Evolutionary conservation across 2,329 filamentous ascomycete genomes (phyloP).

Genomic region (Colletotrichum echinochloae): DNA sequence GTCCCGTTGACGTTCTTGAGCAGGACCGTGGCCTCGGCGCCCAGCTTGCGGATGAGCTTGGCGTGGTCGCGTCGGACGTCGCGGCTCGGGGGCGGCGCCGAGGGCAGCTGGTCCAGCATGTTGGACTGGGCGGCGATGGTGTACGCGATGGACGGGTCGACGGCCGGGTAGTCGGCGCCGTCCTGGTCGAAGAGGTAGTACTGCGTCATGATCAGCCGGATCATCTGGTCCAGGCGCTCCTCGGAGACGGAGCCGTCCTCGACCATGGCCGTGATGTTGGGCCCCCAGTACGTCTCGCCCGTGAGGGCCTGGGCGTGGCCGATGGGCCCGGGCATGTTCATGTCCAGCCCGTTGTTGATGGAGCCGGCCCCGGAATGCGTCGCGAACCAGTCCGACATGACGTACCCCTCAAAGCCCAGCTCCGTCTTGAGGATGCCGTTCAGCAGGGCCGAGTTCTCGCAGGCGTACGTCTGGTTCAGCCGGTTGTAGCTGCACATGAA

Average conservation of each 20-base stretch:
- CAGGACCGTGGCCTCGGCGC: conserved; percentile 69
- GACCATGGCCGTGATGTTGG: conserved; percentile 66
- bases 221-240: conserved; percentile 75
- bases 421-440: conserved; percentile 77
- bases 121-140: conserved; percentile 32
- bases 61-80: conserved; percentile 69
- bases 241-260: conserved; percentile 67
- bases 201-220: conserved; percentile 70
- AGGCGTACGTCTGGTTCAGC: conserved; percentile 76
- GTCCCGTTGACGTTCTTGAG: conserved; percentile 72
- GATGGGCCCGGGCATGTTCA: conserved; percentile 79
- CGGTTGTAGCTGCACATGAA: conserved; percentile 82
- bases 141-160: conserved; percentile 32
- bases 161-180: conserved; percentile 57
- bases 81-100: conserved; percentile 59
- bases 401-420: conserved; percentile 76
- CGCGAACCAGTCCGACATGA: conserved; percentile 77
- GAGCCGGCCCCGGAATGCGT: conserved; percentile 78
- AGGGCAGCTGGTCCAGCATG: conserved; percentile 15
- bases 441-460: conserved; percentile 70
- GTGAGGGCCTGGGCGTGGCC: conserved; percentile 53
- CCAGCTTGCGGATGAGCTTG: conserved; percentile 69
- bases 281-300: conserved; percentile 73
- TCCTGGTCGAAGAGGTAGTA: conserved; percentile 71
- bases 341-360: conserved; percentile 78